Evolutionary conservation across 129 eudicot genomes (phyloP).

Genomic region (Flaveria bidentis): DNA sequence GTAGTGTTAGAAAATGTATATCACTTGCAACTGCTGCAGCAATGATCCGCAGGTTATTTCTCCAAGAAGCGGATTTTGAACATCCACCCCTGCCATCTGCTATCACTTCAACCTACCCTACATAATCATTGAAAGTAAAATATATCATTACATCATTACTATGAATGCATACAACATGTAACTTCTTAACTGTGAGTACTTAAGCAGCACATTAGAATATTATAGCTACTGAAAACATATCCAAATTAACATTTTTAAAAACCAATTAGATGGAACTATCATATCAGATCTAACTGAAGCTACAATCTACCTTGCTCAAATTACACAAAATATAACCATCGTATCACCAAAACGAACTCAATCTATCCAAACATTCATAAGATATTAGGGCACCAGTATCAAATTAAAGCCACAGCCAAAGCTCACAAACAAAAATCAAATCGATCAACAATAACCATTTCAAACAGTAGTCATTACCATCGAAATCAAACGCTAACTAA

Average conservation of each 20-base stretch:
- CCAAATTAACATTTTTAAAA: background rate
- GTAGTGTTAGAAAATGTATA: constrained; percentile 5
- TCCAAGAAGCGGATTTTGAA: constrained; percentile 51
- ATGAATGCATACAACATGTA: background rate
- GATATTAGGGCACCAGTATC: background rate
- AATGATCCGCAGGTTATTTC: constrained; percentile 81
- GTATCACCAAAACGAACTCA: background rate
- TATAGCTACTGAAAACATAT: background rate
- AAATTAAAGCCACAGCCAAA: background rate
- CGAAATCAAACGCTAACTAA: background rate
- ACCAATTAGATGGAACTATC: background rate
- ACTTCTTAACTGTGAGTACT: background rate
- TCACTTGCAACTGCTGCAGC: constrained; percentile 81
- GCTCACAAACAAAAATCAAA: background rate
- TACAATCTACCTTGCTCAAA: background rate
- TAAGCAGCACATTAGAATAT: background rate
- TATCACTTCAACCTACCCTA: constrained; percentile 35
- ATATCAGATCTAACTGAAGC: background rate
- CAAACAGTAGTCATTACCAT: background rate
- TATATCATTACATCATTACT: background rate
- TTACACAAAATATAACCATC: background rate
- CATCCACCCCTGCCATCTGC: constrained; percentile 70
- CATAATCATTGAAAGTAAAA: background rate
- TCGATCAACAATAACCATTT: background rate
- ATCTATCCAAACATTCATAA: constrained; percentile 1